Percentiles rank a stretch among this genome's conserved stretches.
phyloP scores from a whole-genome alignment of 2,329 filamentous ascomycete genomes.

The Cladophialophora bantiana region DNA sequence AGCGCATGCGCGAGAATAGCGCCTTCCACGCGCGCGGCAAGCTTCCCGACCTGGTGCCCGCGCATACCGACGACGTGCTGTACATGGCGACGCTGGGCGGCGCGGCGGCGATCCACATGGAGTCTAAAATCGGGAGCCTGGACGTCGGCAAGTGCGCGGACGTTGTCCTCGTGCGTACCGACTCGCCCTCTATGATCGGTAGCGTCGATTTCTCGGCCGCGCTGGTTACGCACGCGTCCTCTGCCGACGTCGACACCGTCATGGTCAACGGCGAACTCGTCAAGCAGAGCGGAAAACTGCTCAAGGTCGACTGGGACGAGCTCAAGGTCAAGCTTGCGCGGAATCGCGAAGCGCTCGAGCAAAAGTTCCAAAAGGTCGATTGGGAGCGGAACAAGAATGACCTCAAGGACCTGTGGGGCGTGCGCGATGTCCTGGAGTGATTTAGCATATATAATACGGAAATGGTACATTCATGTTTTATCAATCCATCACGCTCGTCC shows the following conservation, averaged over 20 bases:
- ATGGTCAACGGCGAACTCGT: conserved; percentile 54
- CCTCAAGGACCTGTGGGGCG: conserved; percentile 13
- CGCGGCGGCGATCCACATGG: conserved; percentile 53
- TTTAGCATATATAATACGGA: not conserved
- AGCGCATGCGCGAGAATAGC: conserved; percentile 43
- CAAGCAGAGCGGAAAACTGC: conserved; percentile 44
- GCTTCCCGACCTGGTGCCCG: conserved; percentile 41
- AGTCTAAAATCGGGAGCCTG: conserved; percentile 53
- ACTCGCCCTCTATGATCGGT: conserved; percentile 52
- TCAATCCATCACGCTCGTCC: too few species aligned
- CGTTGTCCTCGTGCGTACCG: conserved; percentile 46
- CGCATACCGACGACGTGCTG: conserved; percentile 53
- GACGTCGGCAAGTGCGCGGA: conserved; percentile 58
- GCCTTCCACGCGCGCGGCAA: conserved; percentile 40
- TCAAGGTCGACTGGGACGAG: conserved; percentile 25
- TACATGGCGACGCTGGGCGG: conserved; percentile 58
- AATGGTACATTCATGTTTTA: not conserved
- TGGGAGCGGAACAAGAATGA: conserved; percentile 20
- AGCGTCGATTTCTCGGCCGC: conserved; percentile 52
- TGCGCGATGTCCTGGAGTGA: conserved; percentile 11
- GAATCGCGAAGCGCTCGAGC: conserved; percentile 27
- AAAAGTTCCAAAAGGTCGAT: conserved; percentile 18
- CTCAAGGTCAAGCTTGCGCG: not conserved
- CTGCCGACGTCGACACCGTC: conserved; percentile 53
- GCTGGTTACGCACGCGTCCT: conserved; percentile 51